These are phyloP conservation scores for Xylariaceae sp. DNA, from an alignment of 2,329 filamentous ascomycete genomes.

Conservation along the genomic window DNA sequence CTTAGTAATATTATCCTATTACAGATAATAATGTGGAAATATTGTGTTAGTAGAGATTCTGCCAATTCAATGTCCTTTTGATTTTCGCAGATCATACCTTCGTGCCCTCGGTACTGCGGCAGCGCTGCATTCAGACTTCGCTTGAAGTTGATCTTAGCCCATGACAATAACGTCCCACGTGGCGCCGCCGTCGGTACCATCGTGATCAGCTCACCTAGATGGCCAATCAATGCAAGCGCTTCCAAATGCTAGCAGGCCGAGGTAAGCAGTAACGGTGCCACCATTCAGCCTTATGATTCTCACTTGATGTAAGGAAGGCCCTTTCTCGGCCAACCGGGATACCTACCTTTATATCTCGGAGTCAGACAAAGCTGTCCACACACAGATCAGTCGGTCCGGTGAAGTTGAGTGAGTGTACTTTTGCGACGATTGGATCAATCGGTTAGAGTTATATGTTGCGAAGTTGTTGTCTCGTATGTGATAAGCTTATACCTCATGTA, in stretches of 20 bases:
- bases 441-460: slow-evolving; percentile 5
- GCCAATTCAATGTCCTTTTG: too few relatives aligned
- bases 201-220: slow-evolving; percentile 1
- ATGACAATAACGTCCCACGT: not conserved
- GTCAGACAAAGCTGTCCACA: too few relatives aligned
- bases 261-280: not conserved
- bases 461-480: slow-evolving; percentile 2
- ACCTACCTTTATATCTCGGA: too few relatives aligned
- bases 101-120: too few relatives aligned
- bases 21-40: too few relatives aligned
- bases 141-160: not conserved
- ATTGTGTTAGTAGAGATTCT: too few relatives aligned
- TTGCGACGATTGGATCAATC: not conserved
- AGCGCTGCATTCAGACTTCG: too few relatives aligned
- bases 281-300: slow-evolving; percentile 13
- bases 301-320: not conserved
- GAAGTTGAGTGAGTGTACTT: not conserved
- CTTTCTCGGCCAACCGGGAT: too few relatives aligned
- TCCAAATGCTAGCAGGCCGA: not conserved
- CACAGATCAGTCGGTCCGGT: too few relatives aligned
- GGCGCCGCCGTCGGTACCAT: not conserved
- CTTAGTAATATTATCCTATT: too few relatives aligned
- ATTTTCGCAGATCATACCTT: too few relatives aligned
- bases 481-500: slow-evolving; percentile 18
- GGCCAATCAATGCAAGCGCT: slow-evolving; percentile 8